These are phyloP conservation scores for Asterionellopsis glacialis DNA, from an alignment of 108 stramenopile genomes.

Conservation along the genomic window DNA sequence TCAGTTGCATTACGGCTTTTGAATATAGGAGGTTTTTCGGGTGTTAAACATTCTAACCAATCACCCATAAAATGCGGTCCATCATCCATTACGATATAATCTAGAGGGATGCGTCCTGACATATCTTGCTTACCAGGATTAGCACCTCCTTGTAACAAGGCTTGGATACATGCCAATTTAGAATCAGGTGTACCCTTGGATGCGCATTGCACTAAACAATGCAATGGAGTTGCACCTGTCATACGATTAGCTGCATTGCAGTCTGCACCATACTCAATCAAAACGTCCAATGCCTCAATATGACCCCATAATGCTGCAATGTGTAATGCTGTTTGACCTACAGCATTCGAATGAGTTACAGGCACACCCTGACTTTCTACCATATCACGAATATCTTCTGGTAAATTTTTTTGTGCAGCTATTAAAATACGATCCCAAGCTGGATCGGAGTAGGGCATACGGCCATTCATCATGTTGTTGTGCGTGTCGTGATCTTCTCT, in stretches of 20 bases:
- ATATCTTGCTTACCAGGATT: constrained; percentile 35
- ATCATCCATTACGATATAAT: constrained; percentile 13
- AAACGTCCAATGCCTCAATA: constrained; percentile 35
- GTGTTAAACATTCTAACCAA: neutral
- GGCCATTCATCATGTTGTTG: too few relatives aligned
- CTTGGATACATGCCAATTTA: constrained; percentile 32
- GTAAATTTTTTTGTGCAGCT: constrained; percentile 57
- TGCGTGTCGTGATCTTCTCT: too few relatives aligned
- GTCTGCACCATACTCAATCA: constrained; percentile 50
- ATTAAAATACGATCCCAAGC: constrained; percentile 57
- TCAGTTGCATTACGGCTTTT: neutral
- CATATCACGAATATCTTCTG: constrained; percentile 32
- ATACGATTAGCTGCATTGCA: constrained; percentile 43
- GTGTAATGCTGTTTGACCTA: constrained; percentile 71
- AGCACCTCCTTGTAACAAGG: constrained; percentile 42
- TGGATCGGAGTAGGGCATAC: constrained; percentile 9
- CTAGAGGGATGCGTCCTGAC: constrained; percentile 30
- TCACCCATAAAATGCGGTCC: neutral
- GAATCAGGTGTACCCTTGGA: constrained; percentile 25
- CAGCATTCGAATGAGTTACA: constrained; percentile 52
- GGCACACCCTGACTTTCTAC: constrained; percentile 37
- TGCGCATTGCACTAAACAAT: constrained; percentile 46
- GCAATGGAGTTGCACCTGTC: constrained; percentile 61
- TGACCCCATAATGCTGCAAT: constrained; percentile 70
- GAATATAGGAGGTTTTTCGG: neutral